Conservation (phyloP, 768 basidiomycete species). For the Suillus ampliporus region DNA sequence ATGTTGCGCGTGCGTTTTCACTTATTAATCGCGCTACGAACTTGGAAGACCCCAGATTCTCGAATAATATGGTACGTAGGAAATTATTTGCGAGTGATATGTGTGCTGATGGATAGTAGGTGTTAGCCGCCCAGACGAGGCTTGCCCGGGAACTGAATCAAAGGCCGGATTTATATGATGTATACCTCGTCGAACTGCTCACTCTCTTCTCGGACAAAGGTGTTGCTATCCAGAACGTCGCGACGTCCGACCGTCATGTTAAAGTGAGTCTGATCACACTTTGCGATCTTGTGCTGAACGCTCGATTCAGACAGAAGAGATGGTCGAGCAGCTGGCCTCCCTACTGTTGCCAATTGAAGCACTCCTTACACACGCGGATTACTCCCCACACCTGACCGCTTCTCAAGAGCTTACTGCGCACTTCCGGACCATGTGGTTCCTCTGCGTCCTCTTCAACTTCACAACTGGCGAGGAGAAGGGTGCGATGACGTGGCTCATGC, state of each 20-base stretch:
- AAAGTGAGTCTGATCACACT: conserved; percentile 52
- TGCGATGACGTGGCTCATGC: conserved; percentile 80
- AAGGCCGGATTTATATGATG: conserved; percentile 77
- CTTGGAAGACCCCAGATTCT: conserved; percentile 85
- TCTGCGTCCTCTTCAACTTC: conserved; percentile 87
- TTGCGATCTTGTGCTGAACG: conserved; percentile 1
- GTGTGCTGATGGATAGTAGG: conserved; percentile 44
- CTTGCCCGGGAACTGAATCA: conserved; percentile 79
- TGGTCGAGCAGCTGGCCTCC: conserved; percentile 87
- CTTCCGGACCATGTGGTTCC: conserved; percentile 95
- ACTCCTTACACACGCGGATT: conserved; percentile 73
- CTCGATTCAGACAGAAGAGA: conserved; percentile 68
- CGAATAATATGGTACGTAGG: conserved; percentile 81
- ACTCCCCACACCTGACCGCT: conserved; percentile 60
- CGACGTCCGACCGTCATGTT: conserved; percentile 64
- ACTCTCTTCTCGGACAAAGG: conserved; percentile 91
- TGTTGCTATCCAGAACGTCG: conserved; percentile 84
- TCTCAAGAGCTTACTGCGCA: conserved; percentile 68
- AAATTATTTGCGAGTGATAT: background rate
- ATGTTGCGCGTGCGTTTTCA: conserved; percentile 86
- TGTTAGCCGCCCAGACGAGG: conserved; percentile 89
- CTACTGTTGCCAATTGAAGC: conserved; percentile 92
- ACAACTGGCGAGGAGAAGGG: conserved; percentile 58
- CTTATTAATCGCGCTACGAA: conserved; percentile 85
- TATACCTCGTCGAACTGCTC: conserved; percentile 84